phyloP scores from a whole-genome alignment of 2,329 filamentous ascomycete species.

The Alternaria angustiovoidea region DNA sequence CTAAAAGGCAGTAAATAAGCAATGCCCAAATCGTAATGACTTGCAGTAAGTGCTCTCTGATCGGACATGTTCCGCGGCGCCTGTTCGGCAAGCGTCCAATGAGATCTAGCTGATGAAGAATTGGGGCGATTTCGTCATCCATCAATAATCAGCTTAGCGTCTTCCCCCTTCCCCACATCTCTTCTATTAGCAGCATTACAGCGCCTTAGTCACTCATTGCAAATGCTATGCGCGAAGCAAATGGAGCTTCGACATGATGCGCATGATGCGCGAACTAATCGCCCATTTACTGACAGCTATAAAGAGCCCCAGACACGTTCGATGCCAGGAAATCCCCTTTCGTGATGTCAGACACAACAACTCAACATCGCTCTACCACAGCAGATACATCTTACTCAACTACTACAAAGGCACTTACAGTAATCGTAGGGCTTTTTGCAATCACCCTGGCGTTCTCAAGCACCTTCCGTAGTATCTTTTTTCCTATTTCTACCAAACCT shows the following conservation, averaged over 20 bases:
- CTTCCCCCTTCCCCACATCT: conserved; percentile 6
- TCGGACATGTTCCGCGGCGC: conserved; percentile 9
- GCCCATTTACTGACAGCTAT: conserved; percentile 31
- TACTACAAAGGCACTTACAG: conserved; percentile 39
- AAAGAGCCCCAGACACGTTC: conserved; percentile 29
- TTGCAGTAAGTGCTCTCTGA: background rate
- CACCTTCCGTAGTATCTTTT: conserved; percentile 49
- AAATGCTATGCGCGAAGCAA: conserved; percentile 36
- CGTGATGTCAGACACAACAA: conserved; percentile 42
- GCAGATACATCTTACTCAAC: conserved; percentile 26
- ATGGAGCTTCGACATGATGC: conserved; percentile 34
- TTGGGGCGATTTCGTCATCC: conserved; percentile 36
- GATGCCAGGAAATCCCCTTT: conserved; percentile 19
- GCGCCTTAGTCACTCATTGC: conserved; percentile 47
- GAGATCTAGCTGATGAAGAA: conserved; percentile 27
- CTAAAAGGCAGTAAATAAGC: conserved; percentile 13
- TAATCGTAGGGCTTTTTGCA: conserved; percentile 48
- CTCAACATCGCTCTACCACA: conserved; percentile 22
- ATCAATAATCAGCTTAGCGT: conserved; percentile 37
- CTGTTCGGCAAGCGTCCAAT: conserved; percentile 33
- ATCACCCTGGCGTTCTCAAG: conserved; percentile 57
- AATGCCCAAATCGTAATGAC: background rate
- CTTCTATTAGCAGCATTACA: conserved; percentile 8
- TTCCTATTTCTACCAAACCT: conserved; percentile 44
- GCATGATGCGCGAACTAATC: conserved; percentile 35